Evolutionary conservation across 306 rosid species (phyloP), one percentile per base, ranked within the genome.

Genomic region (Trifolium dubium): DNA sequence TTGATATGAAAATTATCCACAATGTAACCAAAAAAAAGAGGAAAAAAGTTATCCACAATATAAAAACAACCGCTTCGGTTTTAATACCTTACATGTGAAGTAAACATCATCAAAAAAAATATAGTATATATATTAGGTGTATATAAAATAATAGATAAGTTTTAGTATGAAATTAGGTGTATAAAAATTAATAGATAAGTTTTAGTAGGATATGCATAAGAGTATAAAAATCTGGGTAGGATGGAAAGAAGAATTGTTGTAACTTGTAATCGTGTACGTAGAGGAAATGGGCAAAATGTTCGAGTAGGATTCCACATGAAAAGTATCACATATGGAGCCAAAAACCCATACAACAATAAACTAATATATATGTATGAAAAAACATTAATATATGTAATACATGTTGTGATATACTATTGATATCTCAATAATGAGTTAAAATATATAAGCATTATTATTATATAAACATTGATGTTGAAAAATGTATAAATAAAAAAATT

Each of bases 301-400:
- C 10, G 14, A 55, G 67, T 76, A 13, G 67, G 74, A 44, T 67
- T 66, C 74, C 73, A 54, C 28, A 54, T 66, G 60, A 76, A 41
- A 55, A 76, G 59, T 29, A 23, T 47, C 13, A 63, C 50, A 23
- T 1, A 46, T 44, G 59, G 31, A 65, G 62, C 75, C 32, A 34
- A 66, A 79, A 19, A 1, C 43, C 29, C 29, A 79, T 18, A 28
- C 5, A 31, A 17, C 15, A 32, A 59, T 37, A 53, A 11, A 39
- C 37, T 69, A 70, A 11, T 58, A 2, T 58, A 2, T 10, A 2
- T 13, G 9, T 59, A 40, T 29, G 3, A 9, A 11, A 58, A 58
- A 12, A 29, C 39, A 5, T 2, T 11, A 59, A 29, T 30, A 19
- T 19, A 44, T 44, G 6, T 5, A 46, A 13, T 46, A 46, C 4